Conservation (phyloP, 768 basidiomycete genomes). For the Omphalotus guepiniiformis region DNA sequence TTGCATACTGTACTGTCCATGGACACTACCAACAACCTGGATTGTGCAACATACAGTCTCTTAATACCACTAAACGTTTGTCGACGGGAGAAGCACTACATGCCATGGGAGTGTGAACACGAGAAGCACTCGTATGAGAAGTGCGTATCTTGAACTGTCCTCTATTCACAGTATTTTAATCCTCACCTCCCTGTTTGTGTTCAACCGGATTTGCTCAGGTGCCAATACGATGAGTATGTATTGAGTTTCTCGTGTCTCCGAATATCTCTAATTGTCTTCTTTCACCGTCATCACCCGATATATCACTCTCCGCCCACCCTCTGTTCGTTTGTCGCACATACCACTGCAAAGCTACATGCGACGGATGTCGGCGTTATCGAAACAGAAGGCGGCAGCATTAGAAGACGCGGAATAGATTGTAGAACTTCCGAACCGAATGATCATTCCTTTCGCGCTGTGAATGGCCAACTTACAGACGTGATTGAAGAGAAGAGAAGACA, state of each 20-base stretch:
- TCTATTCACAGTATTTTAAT: background rate
- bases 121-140: constrained; percentile 85
- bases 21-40: constrained; percentile 3
- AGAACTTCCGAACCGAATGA: too few relatives aligned
- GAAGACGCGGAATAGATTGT: constrained; percentile 34
- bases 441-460: too few relatives aligned
- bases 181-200: background rate
- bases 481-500: too few relatives aligned
- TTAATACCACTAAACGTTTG: constrained; percentile 87
- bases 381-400: constrained; percentile 51
- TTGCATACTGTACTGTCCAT: constrained; percentile 6
- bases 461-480: too few relatives aligned
- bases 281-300: constrained; percentile 5
- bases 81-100: constrained; percentile 69
- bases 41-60: constrained; percentile 42
- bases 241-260: background rate
- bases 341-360: constrained; percentile 66
- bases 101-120: constrained; percentile 93
- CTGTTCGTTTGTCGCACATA: background rate
- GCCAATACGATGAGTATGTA: constrained; percentile 94
- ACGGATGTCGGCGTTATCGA: constrained; percentile 81
- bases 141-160: constrained; percentile 36
- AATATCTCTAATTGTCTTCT: background rate
- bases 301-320: background rate
- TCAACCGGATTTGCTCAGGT: constrained; percentile 44